Conservation (phyloP, 2,329 filamentous ascomycete species). For the Aureobasidium sp. region DNA sequence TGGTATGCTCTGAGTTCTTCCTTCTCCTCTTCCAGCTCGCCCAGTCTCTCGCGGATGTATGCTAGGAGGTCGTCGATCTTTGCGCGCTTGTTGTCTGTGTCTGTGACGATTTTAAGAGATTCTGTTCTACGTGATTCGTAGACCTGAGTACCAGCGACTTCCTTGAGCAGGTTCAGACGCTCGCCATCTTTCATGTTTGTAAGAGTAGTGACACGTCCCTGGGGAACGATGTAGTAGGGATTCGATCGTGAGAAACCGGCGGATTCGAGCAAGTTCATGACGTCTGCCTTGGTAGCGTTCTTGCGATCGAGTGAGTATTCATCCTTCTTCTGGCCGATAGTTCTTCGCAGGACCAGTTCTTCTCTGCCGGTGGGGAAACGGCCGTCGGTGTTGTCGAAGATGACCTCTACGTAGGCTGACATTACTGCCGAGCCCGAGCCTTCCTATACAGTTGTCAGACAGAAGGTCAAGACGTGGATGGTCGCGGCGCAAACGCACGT, state of each 20-base stretch:
- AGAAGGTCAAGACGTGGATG: background rate
- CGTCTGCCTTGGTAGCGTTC: conserved; percentile 87
- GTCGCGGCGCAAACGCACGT: conserved; percentile 41
- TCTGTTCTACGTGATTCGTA: conserved; percentile 90
- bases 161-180: conserved; percentile 81
- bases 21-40: conserved; percentile 92
- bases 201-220: conserved; percentile 87
- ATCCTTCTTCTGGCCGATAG: conserved; percentile 96
- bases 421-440: conserved; percentile 96
- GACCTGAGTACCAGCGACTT: conserved; percentile 95
- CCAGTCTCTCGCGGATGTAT: conserved; percentile 83
- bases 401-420: conserved; percentile 99
- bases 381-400: conserved; percentile 96
- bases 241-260: conserved; percentile 96
- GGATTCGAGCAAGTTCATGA: conserved; percentile 90
- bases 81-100: conserved; percentile 86
- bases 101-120: conserved; percentile 91
- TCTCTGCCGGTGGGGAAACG: conserved; percentile 89
- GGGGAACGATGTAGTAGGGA: conserved; percentile 97
- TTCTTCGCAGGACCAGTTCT: conserved; percentile 83
- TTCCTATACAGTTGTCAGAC: conserved; percentile 44
- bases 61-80: conserved; percentile 91
- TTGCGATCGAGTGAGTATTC: conserved; percentile 97
- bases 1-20: conserved; percentile 91
- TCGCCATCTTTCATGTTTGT: conserved; percentile 99